Evolutionary conservation across 208 protist species (phyloP), one percentile per base, ranked within the genome.

Genomic region (Hexamita inflata): DNA sequence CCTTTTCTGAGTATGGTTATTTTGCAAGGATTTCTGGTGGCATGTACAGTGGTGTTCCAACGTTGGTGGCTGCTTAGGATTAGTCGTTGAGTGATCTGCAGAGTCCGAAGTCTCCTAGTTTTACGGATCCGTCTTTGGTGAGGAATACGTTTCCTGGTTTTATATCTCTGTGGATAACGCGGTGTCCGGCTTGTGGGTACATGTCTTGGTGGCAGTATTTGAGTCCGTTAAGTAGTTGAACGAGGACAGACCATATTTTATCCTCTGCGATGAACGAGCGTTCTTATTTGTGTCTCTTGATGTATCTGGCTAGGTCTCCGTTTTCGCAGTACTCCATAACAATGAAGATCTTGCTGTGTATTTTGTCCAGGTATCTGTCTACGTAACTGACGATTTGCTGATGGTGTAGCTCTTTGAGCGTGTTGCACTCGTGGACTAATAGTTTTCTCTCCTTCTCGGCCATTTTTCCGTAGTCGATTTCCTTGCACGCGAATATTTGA

Each of bases 381-480:
- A 45, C 68, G 35, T 80, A 66, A 15, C 24, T 30, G 57, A 75
- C 49, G 30, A 75, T 75, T 11, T 75, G 15, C 30, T 19, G 49
- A 35, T 75, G 73, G 30, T 30, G 11, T 28, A 75, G 13, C 28
- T 58, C 39, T 15, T 41, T 19, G 28, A 75, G 73, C 15, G 24
- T 59, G 30, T 59, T 75, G 53, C 93, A 89, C 75, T 92, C 89
- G 40, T 74, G 74, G 11, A 92, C 89, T 0, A 92, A 70, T 53
- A 88, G 59, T 66, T 86, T 61, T 64, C 91, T 92, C 65, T 92
- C 89, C 75, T 88, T 88, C 39, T 90, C 86, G 59, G 41, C 77
- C 89, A 92, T 92, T n/a, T 75, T 24, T 7, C 80, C 86, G 75
- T 92, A 92, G 32, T 85, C 58, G 42, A 81, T 53, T 58, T 74